phyloP scores from a whole-genome alignment of 345 rosid species.

The Eutrema heterophyllum region DNA sequence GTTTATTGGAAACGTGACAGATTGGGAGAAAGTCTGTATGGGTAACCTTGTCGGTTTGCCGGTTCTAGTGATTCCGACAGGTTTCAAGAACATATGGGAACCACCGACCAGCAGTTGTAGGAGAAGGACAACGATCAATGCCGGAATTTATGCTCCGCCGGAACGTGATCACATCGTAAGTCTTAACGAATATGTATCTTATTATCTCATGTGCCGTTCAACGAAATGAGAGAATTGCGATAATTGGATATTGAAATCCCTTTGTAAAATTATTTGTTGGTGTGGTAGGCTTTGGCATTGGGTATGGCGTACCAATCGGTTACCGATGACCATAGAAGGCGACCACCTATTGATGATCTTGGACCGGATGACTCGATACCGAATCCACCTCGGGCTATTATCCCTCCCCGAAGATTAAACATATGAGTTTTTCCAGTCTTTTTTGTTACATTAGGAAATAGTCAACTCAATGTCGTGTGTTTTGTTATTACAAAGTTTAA shows the following conservation, averaged over 20 bases:
- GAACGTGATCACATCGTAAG: slow-evolving; percentile 77
- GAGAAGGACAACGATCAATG: slow-evolving; percentile 52
- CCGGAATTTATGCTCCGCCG: slow-evolving; percentile 85
- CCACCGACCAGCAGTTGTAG: slow-evolving; percentile 50
- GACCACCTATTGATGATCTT: slow-evolving; percentile 66
- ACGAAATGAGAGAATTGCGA: neutral
- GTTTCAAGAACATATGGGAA: slow-evolving; percentile 45
- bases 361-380: slow-evolving; percentile 56
- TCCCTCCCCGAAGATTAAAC: slow-evolving; percentile 42
- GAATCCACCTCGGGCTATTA: slow-evolving; percentile 34
- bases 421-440: slow-evolving; percentile 9
- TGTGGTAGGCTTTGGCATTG: slow-evolving; percentile 70
- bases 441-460: slow-evolving; percentile 5
- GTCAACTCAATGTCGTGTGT: neutral
- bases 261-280: neutral
- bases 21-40: slow-evolving; percentile 86
- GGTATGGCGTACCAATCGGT: slow-evolving; percentile 84
- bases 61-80: slow-evolving; percentile 63
- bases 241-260: neutral
- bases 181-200: neutral
- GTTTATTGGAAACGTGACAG: slow-evolving; percentile 77
- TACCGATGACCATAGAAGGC: slow-evolving; percentile 66
- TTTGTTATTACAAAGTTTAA: neutral
- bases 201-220: neutral
- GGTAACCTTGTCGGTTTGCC: slow-evolving; percentile 93